phyloP scores from a whole-genome alignment of 176 grass and related monocot genomes.

The Poa pratensis region DNA sequence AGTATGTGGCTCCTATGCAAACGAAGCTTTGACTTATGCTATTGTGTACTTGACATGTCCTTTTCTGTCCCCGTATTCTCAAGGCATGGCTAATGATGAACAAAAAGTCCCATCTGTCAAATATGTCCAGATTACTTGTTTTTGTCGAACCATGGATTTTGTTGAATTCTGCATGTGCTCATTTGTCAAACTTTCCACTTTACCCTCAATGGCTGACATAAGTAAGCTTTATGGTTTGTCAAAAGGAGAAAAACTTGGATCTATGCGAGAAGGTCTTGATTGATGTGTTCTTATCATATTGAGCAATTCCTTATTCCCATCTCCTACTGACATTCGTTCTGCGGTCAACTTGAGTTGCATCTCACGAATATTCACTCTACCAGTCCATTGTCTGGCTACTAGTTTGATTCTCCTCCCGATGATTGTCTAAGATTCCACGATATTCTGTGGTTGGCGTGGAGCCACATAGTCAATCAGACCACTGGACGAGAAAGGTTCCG shows the following conservation, averaged over 20 bases:
- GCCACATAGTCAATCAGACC: slow-evolving; percentile 4
- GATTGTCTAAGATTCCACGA: not conserved
- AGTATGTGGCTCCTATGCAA: slow-evolving; percentile 26
- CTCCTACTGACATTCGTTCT: not conserved
- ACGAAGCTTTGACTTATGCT: slow-evolving; percentile 34
- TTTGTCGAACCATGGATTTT: not conserved
- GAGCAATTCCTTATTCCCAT: not conserved
- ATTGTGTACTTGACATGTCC: not conserved
- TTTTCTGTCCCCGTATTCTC: not conserved
- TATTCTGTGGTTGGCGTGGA: not conserved
- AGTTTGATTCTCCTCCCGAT: not conserved
- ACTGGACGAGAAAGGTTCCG: not conserved
- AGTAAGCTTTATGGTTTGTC: not conserved
- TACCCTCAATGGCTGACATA: not conserved
- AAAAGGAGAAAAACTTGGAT: not conserved
- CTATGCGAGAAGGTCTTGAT: not conserved
- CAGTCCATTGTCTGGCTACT: slow-evolving; percentile 6
- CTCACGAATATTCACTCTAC: slow-evolving; percentile 16
- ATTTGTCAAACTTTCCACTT: not conserved
- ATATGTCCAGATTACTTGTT: not conserved
- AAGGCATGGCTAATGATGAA: not conserved
- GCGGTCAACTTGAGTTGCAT: slow-evolving; percentile 8
- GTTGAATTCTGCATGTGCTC: not conserved
- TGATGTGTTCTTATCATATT: not conserved
- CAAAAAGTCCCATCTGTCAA: not conserved